A percentile compares a stretch with the other conserved stretches of the same genome.
Evolutionary conservation across 208 protist genomes (phyloP).

Genomic region (Leishmania martiniquensis): DNA sequence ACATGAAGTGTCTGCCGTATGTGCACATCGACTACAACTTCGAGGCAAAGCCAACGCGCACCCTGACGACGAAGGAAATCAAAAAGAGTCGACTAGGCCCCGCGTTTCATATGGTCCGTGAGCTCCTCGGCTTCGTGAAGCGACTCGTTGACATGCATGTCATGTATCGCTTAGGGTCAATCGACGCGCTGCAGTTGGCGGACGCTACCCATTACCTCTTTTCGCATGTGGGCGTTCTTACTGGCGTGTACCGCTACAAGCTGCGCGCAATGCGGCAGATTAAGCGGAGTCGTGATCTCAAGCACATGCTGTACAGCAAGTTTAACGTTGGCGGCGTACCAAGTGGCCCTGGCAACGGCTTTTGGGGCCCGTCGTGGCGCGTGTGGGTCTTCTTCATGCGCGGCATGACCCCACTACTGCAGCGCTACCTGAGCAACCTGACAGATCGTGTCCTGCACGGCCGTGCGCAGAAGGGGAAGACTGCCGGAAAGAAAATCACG

Average conservation of each 20-base stretch:
- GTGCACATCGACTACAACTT: constrained; percentile 99
- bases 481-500: constrained; percentile 98
- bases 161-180: constrained; percentile 99
- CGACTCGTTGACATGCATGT: constrained; percentile 99
- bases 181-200: constrained; percentile 99
- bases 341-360: constrained; percentile 98
- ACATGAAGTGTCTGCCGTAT: constrained; percentile 99
- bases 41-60: constrained; percentile 99
- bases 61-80: constrained; percentile 99
- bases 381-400: constrained; percentile 99
- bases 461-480: constrained; percentile 94
- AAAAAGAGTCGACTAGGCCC: constrained; percentile 99
- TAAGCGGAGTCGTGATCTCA: constrained; percentile 99
- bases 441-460: constrained; percentile 99
- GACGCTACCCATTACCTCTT: constrained; percentile 99
- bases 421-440: constrained; percentile 99
- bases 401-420: constrained; percentile 99
- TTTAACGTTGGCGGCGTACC: constrained; percentile 99
- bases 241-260: constrained; percentile 99
- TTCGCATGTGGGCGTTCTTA: constrained; percentile 99
- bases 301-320: constrained; percentile 99
- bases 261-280: constrained; percentile 99
- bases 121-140: constrained; percentile 99
- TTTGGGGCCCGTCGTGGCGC: constrained; percentile 99
- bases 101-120: constrained; percentile 99